Percentiles rank a stretch among this genome's conserved stretches.
Evolutionary conservation across 2,329 filamentous ascomycete genomes (phyloP).

Genomic region (Gaeumannomyces tritici): DNA sequence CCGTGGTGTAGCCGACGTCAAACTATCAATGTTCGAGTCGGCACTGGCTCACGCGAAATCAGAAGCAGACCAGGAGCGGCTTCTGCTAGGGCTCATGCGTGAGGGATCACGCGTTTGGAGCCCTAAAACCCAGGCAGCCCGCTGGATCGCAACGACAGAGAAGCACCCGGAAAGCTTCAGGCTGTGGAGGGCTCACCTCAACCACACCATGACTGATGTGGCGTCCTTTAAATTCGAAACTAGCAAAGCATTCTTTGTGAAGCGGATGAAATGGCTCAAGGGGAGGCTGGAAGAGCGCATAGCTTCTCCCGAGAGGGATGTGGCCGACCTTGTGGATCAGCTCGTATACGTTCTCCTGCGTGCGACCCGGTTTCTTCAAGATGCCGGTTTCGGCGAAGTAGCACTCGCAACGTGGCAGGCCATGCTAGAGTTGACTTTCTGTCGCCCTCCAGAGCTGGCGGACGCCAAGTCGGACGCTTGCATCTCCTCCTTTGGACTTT

Average conservation of each 20-base stretch:
- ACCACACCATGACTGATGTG: conserved; percentile 63
- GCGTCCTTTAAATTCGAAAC: conserved; percentile 58
- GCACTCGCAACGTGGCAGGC: conserved; percentile 78
- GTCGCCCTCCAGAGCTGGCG: conserved; percentile 34
- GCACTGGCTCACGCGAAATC: conserved; percentile 51
- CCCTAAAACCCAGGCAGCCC: conserved; percentile 43
- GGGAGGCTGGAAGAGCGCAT: conserved; percentile 7
- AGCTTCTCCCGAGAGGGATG: conserved; percentile 4
- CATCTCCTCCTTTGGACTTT: conserved; percentile 49
- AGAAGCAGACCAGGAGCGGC: conserved; percentile 40
- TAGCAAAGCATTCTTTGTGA: conserved; percentile 48
- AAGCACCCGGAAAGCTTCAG: conserved; percentile 46
- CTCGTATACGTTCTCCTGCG: conserved; percentile 66
- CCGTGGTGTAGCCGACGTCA: conserved; percentile 66
- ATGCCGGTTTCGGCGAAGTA: conserved; percentile 70
- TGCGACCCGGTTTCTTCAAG: conserved; percentile 61
- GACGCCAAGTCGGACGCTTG: conserved; percentile 6
- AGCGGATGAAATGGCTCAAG: conserved; percentile 39
- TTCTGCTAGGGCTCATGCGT: conserved; percentile 61
- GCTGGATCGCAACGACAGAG: conserved; percentile 46
- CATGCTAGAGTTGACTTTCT: conserved; percentile 62
- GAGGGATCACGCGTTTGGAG: conserved; percentile 73
- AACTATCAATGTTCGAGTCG: conserved; percentile 69
- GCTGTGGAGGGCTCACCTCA: conserved; percentile 66
- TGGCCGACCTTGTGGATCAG: conserved; percentile 22